phyloP scores from a whole-genome alignment of 768 basidiomycete genomes.

The Macrocybe gigantea region DNA sequence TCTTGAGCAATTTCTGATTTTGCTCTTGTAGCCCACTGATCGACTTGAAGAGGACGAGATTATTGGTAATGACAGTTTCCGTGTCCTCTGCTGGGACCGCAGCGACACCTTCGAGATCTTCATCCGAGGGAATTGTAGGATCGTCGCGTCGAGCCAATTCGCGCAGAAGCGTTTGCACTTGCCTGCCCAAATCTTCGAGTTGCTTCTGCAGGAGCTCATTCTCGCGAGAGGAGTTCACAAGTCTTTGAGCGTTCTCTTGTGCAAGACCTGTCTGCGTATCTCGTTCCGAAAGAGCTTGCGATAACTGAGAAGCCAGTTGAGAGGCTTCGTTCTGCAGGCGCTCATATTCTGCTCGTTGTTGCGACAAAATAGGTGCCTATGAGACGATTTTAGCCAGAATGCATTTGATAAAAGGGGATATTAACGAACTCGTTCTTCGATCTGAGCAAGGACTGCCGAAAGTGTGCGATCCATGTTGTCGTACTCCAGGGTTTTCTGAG shows the following conservation, averaged over 20 bases:
- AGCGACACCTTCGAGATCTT: conserved; percentile 44
- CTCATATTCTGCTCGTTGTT: conserved; percentile 88
- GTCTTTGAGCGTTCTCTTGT: conserved; percentile 58
- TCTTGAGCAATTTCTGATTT: conserved; percentile 83
- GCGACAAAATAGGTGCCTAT: conserved; percentile 85
- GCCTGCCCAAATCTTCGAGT: conserved; percentile 76
- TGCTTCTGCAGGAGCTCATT: conserved; percentile 68
- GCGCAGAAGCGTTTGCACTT: conserved; percentile 74
- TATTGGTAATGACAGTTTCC: conserved; percentile 79
- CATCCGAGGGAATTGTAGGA: conserved; percentile 71
- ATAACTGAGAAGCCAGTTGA: conserved; percentile 75
- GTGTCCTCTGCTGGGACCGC: conserved; percentile 45
- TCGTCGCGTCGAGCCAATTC: conserved; percentile 81
- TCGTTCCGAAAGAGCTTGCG: conserved; percentile 68
- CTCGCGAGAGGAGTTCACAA: conserved; percentile 51
- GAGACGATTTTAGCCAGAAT: conserved; percentile 2
- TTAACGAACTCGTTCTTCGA: conserved; percentile 76
- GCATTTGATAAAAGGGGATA: neutral
- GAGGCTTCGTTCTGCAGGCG: conserved; percentile 74
- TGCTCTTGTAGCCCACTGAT: conserved; percentile 81
- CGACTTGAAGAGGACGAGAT: conserved; percentile 82
- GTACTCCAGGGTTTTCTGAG: conserved; percentile 74
- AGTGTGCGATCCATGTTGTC: conserved; percentile 81
- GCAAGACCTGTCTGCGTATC: conserved; percentile 54
- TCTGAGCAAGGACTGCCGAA: conserved; percentile 76